These are phyloP conservation scores for Triglochin maritima DNA, from an alignment of 106 monocot genomes.

Conservation along the genomic window DNA sequence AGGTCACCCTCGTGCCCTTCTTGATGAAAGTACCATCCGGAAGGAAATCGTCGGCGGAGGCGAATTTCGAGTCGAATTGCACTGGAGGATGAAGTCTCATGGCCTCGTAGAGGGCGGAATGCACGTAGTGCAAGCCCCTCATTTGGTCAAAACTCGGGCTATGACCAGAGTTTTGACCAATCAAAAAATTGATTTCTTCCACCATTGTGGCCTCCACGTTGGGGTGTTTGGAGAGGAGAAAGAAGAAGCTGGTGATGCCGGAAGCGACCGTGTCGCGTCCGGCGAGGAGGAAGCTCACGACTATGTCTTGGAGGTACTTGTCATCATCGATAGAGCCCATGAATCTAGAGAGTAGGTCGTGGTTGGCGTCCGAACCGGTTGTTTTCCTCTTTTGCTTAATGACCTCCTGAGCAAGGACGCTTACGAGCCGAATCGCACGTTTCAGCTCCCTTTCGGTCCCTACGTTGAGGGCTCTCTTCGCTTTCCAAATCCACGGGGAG, in stretches of 20 bases:
- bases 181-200: constrained; percentile 6
- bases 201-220: constrained; percentile 6
- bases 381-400: constrained; percentile 11
- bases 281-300: constrained; percentile 25
- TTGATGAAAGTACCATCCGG: constrained; percentile 11
- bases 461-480: constrained; percentile 12
- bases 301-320: constrained; percentile 15
- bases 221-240: constrained; percentile 17
- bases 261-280: constrained; percentile 23
- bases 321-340: constrained; percentile 12
- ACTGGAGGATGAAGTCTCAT: constrained; percentile 8
- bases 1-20: constrained; percentile 9
- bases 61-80: constrained; percentile 13
- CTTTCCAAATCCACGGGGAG: constrained; percentile 18
- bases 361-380: not conserved
- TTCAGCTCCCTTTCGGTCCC: constrained; percentile 20
- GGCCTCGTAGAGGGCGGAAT: constrained; percentile 11
- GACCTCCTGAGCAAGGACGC: constrained; percentile 17
- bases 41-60: constrained; percentile 5
- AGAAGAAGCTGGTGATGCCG: constrained; percentile 14
- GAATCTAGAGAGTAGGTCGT: constrained; percentile 14
- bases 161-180: not conserved
- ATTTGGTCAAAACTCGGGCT: constrained; percentile 9
- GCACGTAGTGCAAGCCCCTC: constrained; percentile 13
- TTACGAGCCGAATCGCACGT: constrained; percentile 6